phyloP scores from a whole-genome alignment of 164 flowering plant genomes.

The Dillenia suffruticosa region DNA sequence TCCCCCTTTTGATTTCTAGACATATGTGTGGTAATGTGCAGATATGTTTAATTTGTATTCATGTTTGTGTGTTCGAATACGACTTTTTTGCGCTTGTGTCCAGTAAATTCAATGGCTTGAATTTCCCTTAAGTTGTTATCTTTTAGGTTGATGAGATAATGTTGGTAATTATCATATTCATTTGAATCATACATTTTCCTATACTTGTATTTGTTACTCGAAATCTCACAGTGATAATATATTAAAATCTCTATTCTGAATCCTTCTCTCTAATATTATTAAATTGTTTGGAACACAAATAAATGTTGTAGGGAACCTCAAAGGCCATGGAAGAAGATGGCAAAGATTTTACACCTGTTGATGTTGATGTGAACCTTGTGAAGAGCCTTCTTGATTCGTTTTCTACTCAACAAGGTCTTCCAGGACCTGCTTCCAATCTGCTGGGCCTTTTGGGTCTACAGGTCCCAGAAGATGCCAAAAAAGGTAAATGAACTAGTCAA shows the following conservation, averaged over 20 bases:
- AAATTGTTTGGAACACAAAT: background rate
- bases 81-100: background rate
- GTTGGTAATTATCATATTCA: no score
- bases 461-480: slow-evolving; percentile 61
- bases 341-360: slow-evolving; percentile 74
- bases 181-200: background rate
- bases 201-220: background rate
- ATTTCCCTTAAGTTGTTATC: no score
- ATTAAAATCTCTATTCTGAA: background rate
- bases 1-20: background rate
- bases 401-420: slow-evolving; percentile 89
- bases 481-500: slow-evolving; percentile 30
- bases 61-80: background rate
- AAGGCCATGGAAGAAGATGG: slow-evolving; percentile 39
- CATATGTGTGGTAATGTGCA: no score
- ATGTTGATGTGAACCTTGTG: slow-evolving; percentile 90
- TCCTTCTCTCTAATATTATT: background rate
- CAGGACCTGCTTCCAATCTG: slow-evolving; percentile 94
- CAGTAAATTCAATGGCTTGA: no score
- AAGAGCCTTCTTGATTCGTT: slow-evolving; percentile 86
- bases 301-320: slow-evolving; percentile 53
- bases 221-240: background rate
- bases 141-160: no score
- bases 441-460: slow-evolving; percentile 86
- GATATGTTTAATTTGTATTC: no score